A percentile compares a stretch with the other conserved stretches of the same genome.
Evolutionary conservation across 768 basidiomycete genomes (phyloP).

Genomic region (Collybiopsis confluens): DNA sequence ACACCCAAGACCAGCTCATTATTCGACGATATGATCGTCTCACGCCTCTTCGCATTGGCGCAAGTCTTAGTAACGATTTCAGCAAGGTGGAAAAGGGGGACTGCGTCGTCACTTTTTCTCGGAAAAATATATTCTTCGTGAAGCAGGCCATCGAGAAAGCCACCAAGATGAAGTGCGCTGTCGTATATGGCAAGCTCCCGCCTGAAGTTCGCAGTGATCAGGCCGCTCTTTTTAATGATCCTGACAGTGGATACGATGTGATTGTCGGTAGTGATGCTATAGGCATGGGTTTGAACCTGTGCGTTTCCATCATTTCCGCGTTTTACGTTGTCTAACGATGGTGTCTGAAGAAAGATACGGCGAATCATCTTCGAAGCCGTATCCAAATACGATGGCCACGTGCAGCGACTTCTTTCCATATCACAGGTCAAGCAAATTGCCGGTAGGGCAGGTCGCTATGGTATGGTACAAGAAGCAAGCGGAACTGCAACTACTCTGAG

Average conservation of each 20-base stretch:
- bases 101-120: slow-evolving; percentile 84
- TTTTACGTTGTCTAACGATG: not conserved
- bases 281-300: slow-evolving; percentile 98
- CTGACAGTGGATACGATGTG: slow-evolving; percentile 78
- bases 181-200: slow-evolving; percentile 89
- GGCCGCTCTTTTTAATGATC: slow-evolving; percentile 88
- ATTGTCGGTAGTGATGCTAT: slow-evolving; percentile 93
- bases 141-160: slow-evolving; percentile 67
- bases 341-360: slow-evolving; percentile 74
- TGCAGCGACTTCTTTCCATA: slow-evolving; percentile 43
- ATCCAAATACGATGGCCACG: slow-evolving; percentile 52
- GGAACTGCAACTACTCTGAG: slow-evolving; percentile 77
- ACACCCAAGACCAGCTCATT: slow-evolving; percentile 78
- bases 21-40: slow-evolving; percentile 85
- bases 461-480: slow-evolving; percentile 42
- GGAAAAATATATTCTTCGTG: slow-evolving; percentile 69
- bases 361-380: slow-evolving; percentile 76
- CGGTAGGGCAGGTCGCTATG: slow-evolving; percentile 89
- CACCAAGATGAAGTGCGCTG: slow-evolving; percentile 80
- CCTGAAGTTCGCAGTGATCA: slow-evolving; percentile 92
- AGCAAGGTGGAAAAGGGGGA: slow-evolving; percentile 72
- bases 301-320: slow-evolving; percentile 24
- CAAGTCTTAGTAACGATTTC: slow-evolving; percentile 60
- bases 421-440: slow-evolving; percentile 93
- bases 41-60: slow-evolving; percentile 72